Evolutionary conservation across 306 rosid genomes (phyloP).

Genomic region (Corylus americana): DNA sequence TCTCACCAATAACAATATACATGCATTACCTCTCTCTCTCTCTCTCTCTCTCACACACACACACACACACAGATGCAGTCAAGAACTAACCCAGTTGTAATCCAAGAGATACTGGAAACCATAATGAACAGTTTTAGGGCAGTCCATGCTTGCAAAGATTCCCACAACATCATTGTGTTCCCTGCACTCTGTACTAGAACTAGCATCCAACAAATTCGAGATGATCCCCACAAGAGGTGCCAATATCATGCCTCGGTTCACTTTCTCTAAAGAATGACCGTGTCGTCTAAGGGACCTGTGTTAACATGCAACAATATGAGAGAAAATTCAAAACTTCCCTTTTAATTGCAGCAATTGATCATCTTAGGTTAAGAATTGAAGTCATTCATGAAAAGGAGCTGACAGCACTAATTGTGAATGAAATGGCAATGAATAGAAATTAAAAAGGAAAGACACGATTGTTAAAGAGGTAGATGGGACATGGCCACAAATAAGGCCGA

Average conservation of each 20-base stretch:
- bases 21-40: background rate
- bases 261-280: slow-evolving; percentile 77
- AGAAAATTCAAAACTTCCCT: slow-evolving; percentile 13
- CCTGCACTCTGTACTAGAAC: slow-evolving; percentile 48
- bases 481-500: background rate
- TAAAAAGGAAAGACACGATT: background rate
- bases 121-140: slow-evolving; percentile 70
- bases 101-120: slow-evolving; percentile 87
- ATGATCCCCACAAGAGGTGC: slow-evolving; percentile 92
- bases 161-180: slow-evolving; percentile 74
- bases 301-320: background rate
- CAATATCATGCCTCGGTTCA: slow-evolving; percentile 87
- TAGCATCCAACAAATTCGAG: slow-evolving; percentile 78
- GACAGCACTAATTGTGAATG: background rate
- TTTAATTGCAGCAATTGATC: slow-evolving; percentile 6
- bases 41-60: background rate
- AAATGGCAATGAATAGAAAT: background rate
- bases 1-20: background rate
- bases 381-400: background rate
- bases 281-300: slow-evolving; percentile 81
- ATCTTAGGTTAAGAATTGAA: background rate
- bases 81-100: slow-evolving; percentile 81
- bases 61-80: slow-evolving; percentile 14
- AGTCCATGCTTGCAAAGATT: slow-evolving; percentile 89
- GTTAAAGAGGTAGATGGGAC: background rate